These are phyloP conservation scores for Gaeumannomyces tritici DNA, from an alignment of 2,329 filamentous ascomycete genomes.

Conservation along the genomic window DNA sequence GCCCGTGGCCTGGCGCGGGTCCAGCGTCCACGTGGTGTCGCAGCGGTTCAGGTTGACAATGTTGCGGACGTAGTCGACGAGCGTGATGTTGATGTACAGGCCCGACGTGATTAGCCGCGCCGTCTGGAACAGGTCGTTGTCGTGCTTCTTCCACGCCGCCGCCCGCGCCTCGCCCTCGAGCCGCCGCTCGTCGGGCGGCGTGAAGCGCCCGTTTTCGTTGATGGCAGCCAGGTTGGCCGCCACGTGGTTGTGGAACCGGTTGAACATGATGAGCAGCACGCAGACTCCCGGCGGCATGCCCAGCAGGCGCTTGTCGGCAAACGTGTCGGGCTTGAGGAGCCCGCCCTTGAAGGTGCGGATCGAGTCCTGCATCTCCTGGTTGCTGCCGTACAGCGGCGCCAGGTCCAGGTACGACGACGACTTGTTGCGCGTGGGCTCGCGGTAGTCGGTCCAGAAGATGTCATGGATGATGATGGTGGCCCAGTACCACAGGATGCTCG, in stretches of 20 bases:
- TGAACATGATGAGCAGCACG: constrained; percentile 68
- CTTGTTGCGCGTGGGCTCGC: constrained; percentile 50
- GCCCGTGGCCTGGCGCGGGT: constrained; percentile 62
- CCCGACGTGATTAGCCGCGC: constrained; percentile 66
- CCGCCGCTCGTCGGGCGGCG: constrained; percentile 40
- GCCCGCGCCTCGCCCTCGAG: constrained; percentile 38
- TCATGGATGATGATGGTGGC: constrained; percentile 66
- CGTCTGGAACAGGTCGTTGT: constrained; percentile 73
- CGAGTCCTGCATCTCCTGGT: constrained; percentile 53
- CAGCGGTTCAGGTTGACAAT: constrained; percentile 63
- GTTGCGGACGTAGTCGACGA: constrained; percentile 70
- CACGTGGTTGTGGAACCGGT: constrained; percentile 79
- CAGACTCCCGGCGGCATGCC: constrained; percentile 65
- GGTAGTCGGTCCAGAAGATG: constrained; percentile 60
- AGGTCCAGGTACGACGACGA: constrained; percentile 66
- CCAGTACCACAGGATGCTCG: constrained; percentile 63
- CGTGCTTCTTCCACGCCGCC: constrained; percentile 55
- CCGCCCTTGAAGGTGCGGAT: constrained; percentile 64
- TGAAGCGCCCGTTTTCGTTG: constrained; percentile 75
- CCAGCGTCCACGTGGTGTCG: constrained; percentile 72
- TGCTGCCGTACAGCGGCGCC: constrained; percentile 62
- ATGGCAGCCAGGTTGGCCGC: constrained; percentile 73
- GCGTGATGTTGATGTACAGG: constrained; percentile 69
- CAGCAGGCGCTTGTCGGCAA: constrained; percentile 59
- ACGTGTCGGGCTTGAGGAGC: constrained; percentile 62